These are phyloP conservation scores for Rhizopogon salebrosus DNA, from an alignment of 768 basidiomycete genomes.

Conservation along the genomic window DNA sequence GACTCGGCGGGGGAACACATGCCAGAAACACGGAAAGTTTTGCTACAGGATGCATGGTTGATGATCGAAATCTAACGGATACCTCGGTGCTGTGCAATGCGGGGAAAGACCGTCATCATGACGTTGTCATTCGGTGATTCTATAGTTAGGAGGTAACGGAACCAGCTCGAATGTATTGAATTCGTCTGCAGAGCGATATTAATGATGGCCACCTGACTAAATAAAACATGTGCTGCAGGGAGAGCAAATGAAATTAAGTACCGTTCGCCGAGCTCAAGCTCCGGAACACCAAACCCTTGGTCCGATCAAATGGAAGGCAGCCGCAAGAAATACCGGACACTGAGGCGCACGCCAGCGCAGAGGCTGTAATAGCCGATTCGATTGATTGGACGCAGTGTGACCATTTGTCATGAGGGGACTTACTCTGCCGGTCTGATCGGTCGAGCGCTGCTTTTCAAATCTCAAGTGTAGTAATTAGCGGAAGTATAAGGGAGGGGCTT, in stretches of 20 bases:
- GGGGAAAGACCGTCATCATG: neutral
- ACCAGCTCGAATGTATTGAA: neutral
- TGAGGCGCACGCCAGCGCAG: neutral
- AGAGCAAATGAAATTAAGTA: neutral
- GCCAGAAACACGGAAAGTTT: neutral
- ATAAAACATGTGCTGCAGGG: neutral
- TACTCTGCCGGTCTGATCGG: neutral
- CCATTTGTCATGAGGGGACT: neutral
- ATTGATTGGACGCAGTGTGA: neutral
- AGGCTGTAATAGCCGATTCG: neutral
- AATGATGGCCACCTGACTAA: neutral
- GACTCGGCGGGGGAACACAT: neutral
- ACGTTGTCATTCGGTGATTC: neutral
- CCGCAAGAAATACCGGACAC: neutral
- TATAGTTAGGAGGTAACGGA: neutral
- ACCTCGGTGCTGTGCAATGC: neutral
- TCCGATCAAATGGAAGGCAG: conserved; percentile 6
- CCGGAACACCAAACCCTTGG: neutral
- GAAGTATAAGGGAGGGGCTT: neutral
- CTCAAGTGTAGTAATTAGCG: neutral
- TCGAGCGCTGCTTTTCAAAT: neutral
- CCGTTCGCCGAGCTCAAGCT: neutral
- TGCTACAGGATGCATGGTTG: neutral
- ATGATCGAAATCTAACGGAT: neutral
- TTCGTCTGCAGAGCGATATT: neutral